Conservation (phyloP, 2,329 filamentous ascomycete genomes). For the Cladophialophora exuberans region DNA sequence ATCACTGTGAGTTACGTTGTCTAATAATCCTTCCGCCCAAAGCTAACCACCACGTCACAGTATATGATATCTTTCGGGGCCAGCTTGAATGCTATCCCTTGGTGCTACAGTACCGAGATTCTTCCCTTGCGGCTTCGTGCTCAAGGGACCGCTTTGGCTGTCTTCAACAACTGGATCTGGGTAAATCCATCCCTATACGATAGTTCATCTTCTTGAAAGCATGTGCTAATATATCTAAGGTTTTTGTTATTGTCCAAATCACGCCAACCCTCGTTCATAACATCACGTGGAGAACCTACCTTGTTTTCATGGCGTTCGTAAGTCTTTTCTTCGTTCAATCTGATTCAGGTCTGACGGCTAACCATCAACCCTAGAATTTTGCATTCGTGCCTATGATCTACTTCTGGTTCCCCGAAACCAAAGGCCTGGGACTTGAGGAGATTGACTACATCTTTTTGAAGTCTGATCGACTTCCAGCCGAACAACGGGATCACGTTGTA, state of each 20-base stretch:
- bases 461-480: slow-evolving; percentile 1
- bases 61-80: slow-evolving; percentile 50
- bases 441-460: slow-evolving; percentile 47
- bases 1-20: slow-evolving; percentile 40
- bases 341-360: neutral
- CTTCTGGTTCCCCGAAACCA: slow-evolving; percentile 52
- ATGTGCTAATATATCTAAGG: slow-evolving; percentile 37
- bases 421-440: slow-evolving; percentile 48
- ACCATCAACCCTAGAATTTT: slow-evolving; percentile 30
- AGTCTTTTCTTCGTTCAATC: neutral
- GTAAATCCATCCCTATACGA: neutral
- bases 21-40: neutral
- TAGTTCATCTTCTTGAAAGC: neutral
- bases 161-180: slow-evolving; percentile 50
- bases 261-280: slow-evolving; percentile 39
- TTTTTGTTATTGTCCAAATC: slow-evolving; percentile 48
- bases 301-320: slow-evolving; percentile 41
- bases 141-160: slow-evolving; percentile 55
- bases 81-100: slow-evolving; percentile 53
- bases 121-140: slow-evolving; percentile 54
- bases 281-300: slow-evolving; percentile 41
- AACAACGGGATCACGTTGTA: slow-evolving; percentile 7
- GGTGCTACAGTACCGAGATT: slow-evolving; percentile 57
- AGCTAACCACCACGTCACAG: slow-evolving; percentile 1
- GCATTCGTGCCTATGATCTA: slow-evolving; percentile 48